These are phyloP conservation scores for Xylaria longipes DNA, from an alignment of 495 filamentous ascomycete species.

Conservation along the genomic window DNA sequence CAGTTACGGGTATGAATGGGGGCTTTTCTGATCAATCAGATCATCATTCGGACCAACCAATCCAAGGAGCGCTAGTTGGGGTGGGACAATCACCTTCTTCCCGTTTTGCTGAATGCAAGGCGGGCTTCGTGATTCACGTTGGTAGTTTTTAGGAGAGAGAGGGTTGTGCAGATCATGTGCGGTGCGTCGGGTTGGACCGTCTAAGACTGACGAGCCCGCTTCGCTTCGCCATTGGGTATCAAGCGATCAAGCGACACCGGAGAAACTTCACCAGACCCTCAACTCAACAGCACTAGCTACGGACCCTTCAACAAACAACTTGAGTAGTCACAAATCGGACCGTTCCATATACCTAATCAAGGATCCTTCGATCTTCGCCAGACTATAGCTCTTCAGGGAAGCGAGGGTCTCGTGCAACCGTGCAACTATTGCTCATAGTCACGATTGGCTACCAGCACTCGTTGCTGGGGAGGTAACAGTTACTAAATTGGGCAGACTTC, in stretches of 20 bases:
- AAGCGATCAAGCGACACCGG: slow-evolving; percentile 18
- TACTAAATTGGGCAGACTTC: slow-evolving; percentile 25
- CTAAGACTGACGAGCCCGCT: neutral
- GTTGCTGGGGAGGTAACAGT: neutral
- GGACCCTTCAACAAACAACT: slow-evolving; percentile 7
- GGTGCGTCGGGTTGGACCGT: slow-evolving; percentile 5
- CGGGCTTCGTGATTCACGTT: neutral
- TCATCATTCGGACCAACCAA: slow-evolving; percentile 2
- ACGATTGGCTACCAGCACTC: slow-evolving; percentile 17
- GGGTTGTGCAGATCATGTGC: slow-evolving; percentile 12
- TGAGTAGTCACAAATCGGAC: slow-evolving; percentile 18
- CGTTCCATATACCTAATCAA: slow-evolving; percentile 17
- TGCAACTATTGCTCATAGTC: neutral
- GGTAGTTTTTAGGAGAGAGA: neutral
- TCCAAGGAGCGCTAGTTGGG: neutral
- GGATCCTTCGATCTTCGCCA: slow-evolving; percentile 15
- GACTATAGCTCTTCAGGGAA: slow-evolving; percentile 20
- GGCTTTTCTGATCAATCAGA: slow-evolving; percentile 4
- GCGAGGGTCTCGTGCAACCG: neutral
- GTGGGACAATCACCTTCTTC: slow-evolving; percentile 3
- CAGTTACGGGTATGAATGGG: slow-evolving; percentile 6
- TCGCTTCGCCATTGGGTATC: slow-evolving; percentile 22
- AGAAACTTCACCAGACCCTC: slow-evolving; percentile 10
- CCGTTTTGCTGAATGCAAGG: slow-evolving; percentile 7
- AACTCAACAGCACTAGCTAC: slow-evolving; percentile 1